Evolutionary conservation across 257 asterid species (phyloP).

Genomic region (Solanum verrucosum): DNA sequence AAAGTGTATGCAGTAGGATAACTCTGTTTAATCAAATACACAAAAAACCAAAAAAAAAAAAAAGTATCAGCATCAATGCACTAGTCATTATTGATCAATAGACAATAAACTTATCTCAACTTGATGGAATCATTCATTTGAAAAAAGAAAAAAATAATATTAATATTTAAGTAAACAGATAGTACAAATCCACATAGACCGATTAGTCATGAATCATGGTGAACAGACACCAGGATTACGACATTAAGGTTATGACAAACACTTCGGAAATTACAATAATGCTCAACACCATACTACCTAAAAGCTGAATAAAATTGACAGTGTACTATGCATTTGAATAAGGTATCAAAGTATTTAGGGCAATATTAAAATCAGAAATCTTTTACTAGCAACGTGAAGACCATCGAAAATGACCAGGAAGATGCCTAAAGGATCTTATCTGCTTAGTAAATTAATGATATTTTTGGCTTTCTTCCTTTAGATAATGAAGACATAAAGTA

Average conservation of each 20-base stretch:
- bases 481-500: not conserved
- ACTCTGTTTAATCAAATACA: slow-evolving; percentile 46
- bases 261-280: not conserved
- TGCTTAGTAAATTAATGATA: not conserved
- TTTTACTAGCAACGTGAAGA: not conserved
- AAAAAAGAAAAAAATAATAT: not conserved
- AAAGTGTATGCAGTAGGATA: slow-evolving; percentile 68
- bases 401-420: not conserved
- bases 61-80: not conserved
- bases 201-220: not conserved
- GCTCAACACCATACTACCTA: not conserved
- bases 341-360: not conserved
- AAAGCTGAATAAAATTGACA: not conserved
- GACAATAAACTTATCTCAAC: not conserved
- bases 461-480: too few species aligned
- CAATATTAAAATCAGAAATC: not conserved
- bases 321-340: not conserved
- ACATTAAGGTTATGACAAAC: not conserved
- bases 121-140: not conserved
- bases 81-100: not conserved
- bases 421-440: not conserved
- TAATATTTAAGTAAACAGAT: not conserved
- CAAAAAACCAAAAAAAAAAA: not conserved
- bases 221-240: not conserved
- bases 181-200: not conserved